Evolutionary conservation across 1,284 basidiomycete species (phyloP).

Genomic region (Trametes pubescens): DNA sequence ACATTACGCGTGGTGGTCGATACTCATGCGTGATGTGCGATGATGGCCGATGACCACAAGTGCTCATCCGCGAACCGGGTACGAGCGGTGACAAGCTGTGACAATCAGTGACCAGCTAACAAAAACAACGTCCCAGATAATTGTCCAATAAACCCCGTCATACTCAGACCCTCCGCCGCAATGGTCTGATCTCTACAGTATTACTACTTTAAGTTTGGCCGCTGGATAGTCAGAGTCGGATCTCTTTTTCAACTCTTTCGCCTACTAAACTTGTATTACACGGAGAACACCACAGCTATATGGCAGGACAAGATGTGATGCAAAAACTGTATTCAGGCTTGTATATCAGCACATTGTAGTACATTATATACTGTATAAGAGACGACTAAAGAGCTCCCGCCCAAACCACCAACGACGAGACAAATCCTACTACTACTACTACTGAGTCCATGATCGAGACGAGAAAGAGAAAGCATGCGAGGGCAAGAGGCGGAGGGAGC

Average conservation of each 20-base stretch:
- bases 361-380: slow-evolving; percentile 39
- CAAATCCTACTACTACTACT: slow-evolving; percentile 8
- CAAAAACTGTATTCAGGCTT: slow-evolving; percentile 23
- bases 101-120: neutral
- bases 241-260: no score
- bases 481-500: slow-evolving; percentile 1
- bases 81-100: neutral
- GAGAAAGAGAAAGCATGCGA: neutral
- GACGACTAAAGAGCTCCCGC: slow-evolving; percentile 18
- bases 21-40: no score
- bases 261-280: no score
- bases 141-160: neutral
- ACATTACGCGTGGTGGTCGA: no score
- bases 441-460: slow-evolving; percentile 10
- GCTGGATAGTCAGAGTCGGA: no score
- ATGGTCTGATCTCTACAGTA: no score
- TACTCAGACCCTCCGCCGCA: no score
- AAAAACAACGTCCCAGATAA: neutral
- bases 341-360: slow-evolving; percentile 39
- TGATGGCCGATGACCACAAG: neutral
- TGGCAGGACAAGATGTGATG: no score
- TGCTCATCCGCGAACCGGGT: neutral
- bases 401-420: slow-evolving; percentile 12
- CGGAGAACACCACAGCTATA: no score
- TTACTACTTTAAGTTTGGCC: no score